phyloP scores from a whole-genome alignment of 345 rosid genomes.

The Trapa bicornis region DNA sequence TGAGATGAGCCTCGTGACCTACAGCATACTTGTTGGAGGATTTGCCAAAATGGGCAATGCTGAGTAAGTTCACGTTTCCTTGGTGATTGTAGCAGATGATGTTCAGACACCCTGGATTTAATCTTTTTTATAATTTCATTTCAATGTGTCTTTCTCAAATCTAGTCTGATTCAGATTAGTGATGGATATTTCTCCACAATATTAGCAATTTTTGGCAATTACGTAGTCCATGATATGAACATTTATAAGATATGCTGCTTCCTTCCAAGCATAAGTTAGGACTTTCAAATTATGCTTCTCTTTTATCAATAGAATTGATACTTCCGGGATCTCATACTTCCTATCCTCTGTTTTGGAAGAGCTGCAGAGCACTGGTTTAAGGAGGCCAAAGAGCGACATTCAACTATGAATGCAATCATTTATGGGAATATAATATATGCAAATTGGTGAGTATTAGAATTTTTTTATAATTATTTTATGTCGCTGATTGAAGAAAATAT shows the following conservation, averaged over 20 bases:
- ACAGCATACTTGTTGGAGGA: constrained; percentile 65
- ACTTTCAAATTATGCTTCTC: neutral
- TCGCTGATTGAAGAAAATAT: neutral
- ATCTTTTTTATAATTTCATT: neutral
- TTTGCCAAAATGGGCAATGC: constrained; percentile 71
- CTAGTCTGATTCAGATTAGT: neutral
- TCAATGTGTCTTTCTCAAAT: neutral
- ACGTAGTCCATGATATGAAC: neutral
- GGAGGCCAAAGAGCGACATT: constrained; percentile 61
- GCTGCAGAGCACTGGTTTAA: constrained; percentile 92
- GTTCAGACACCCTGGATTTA: neutral
- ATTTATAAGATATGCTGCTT: neutral
- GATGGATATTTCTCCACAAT: neutral
- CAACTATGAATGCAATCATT: constrained; percentile 59
- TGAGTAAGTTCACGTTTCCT: constrained; percentile 44
- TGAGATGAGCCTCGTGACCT: constrained; percentile 85
- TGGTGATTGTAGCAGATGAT: neutral
- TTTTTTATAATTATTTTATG: neutral
- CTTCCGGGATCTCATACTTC: constrained; percentile 23
- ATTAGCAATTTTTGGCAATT: constrained; percentile 2
- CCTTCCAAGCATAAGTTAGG: neutral
- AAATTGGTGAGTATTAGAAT: constrained; percentile 43
- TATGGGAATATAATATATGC: constrained; percentile 89
- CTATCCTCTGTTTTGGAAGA: constrained; percentile 46
- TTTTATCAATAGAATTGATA: neutral